Base-by-base conservation (phyloP, 2,329 filamentous ascomycete genomes). In the Metarhizium anisopliae region DNA sequence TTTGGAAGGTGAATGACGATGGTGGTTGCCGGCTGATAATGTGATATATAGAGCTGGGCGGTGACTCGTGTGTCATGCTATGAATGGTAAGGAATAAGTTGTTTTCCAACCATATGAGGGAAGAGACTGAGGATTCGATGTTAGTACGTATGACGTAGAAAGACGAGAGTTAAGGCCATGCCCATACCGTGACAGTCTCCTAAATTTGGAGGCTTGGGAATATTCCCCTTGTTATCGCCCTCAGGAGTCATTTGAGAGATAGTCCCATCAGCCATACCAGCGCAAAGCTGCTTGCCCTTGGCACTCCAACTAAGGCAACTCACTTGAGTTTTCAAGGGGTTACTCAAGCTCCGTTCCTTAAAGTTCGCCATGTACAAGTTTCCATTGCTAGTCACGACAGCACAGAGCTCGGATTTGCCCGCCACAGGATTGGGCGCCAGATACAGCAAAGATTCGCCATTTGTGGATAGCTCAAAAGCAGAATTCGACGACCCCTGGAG, bases 251-350 rank as follows among this genome's bases (percentile, higher is more conserved):
- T 86, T 69, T 96, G 92, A 55, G 82, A 81, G 53, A 87, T 85
- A 13, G 84, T 85, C 56, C 94, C 94, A 70, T 96, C 84, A 6
- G 79, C 84, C 62, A 94, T 77, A 16, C 95, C 94, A 61, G 90
- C 92, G 49, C 95, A 86, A 47, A 99, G 77, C 68, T 97, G 93
- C 69, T 96, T 99, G 50, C 94, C 94, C 67, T 86, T 90, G 58
- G 84, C 87, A 69, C 94, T 99, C 94, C 95, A 99, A 55, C 89
- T 86, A 6, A 90, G 81, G 64, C 88, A 94, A 67, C 86, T 91
- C 32, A 95, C 92, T 51, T 87, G 85, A 32, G 81, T 77, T 64
- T 86, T 89, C 60, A 95, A 75, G 1, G 64, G 75, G 60, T 74
- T 79, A 38, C 89, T 89, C 60, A 83, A 83, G 20, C 77, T 77